Percentiles rank a stretch among this genome's conserved stretches.
phyloP scores from a whole-genome alignment of 2,329 filamentous ascomycete genomes.

The Tolypocladium pustulatum region DNA sequence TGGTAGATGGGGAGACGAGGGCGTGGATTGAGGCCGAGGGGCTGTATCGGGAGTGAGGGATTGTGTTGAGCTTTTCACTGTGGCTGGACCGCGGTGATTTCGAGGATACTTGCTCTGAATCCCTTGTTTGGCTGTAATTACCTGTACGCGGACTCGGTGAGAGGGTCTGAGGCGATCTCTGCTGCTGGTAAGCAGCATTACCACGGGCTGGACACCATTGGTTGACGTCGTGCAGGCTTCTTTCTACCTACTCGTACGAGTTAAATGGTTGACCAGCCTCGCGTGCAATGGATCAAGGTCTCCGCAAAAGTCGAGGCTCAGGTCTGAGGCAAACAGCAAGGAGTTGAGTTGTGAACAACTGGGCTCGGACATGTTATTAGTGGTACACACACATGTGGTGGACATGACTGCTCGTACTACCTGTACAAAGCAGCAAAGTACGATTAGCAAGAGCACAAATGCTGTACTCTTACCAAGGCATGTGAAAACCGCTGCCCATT shows the following conservation, averaged over 20 bases:
- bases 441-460: neutral
- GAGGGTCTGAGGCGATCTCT: neutral
- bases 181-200: no score
- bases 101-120: neutral
- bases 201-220: no score
- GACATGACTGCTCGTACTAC: no score
- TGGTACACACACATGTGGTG: no score
- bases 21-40: slow-evolving; percentile 45
- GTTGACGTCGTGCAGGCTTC: no score
- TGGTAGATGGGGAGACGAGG: slow-evolving; percentile 48
- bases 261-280: neutral
- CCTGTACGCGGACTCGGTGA: no score
- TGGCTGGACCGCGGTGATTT: neutral
- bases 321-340: neutral
- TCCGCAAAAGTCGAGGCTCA: neutral
- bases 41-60: slow-evolving; percentile 38
- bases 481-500: neutral
- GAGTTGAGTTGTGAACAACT: neutral
- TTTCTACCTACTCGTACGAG: no score
- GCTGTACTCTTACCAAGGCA: neutral
- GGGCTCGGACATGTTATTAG: no score
- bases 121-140: neutral
- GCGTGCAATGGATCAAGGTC: neutral
- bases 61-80: neutral
- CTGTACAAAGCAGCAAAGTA: neutral